phyloP scores from a whole-genome alignment of 1,284 basidiomycete genomes.

The Tylopilus microsporus region DNA sequence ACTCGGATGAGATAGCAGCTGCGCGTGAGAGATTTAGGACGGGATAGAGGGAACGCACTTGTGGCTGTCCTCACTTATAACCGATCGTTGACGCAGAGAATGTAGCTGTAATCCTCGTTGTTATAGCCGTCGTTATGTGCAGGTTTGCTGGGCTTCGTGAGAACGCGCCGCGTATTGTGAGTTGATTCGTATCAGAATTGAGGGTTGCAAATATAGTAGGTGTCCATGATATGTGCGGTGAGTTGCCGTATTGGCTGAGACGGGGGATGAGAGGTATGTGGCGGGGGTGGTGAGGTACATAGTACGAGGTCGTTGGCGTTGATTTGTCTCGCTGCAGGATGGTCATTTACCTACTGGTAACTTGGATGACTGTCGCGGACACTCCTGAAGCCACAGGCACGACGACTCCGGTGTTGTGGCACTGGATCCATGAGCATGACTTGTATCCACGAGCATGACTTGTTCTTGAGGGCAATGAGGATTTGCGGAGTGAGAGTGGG shows the following conservation, averaged over 20 bases:
- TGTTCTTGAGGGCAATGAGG: constrained; percentile 61
- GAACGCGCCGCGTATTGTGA: constrained; percentile 87
- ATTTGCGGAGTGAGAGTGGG: constrained; percentile 46
- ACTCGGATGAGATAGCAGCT: constrained; percentile 88
- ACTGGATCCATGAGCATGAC: constrained; percentile 56
- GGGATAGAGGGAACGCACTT: constrained; percentile 55
- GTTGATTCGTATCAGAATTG: constrained; percentile 88
- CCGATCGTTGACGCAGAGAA: constrained; percentile 95
- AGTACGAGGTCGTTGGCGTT: constrained; percentile 60
- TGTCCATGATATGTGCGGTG: constrained; percentile 81
- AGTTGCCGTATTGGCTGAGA: constrained; percentile 79
- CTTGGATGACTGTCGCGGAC: constrained; percentile 65
- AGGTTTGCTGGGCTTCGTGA: constrained; percentile 94
- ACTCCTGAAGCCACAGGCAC: constrained; percentile 65
- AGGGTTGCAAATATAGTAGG: constrained; percentile 89
- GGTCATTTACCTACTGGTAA: constrained; percentile 54
- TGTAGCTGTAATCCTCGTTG: constrained; percentile 97
- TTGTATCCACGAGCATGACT: constrained; percentile 63
- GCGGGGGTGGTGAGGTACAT: constrained; percentile 25
- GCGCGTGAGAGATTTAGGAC: constrained; percentile 12
- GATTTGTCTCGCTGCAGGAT: constrained; percentile 54
- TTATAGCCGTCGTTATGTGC: constrained; percentile 92
- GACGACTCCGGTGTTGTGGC: constrained; percentile 62
- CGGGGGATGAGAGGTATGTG: constrained; percentile 13
- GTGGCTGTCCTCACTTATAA: constrained; percentile 83